A percentile compares a stretch with the other conserved stretches of the same genome.
Conservation (phyloP, 495 filamentous ascomycete genomes). For the Bryoglossum gracile region DNA sequence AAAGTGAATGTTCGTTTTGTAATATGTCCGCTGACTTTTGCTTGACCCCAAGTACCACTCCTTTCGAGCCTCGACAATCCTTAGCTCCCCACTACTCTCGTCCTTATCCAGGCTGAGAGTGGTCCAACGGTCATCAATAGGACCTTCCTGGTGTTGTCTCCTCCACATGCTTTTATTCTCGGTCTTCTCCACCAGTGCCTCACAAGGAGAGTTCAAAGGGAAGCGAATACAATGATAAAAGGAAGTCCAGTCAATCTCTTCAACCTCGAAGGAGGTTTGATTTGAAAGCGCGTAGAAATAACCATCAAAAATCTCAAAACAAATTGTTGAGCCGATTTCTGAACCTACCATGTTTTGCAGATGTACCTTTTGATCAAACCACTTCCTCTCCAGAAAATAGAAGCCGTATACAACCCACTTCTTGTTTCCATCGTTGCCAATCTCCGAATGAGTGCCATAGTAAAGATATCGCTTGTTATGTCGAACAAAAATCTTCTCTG, state of each 20-base stretch:
- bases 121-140: conserved; percentile 72
- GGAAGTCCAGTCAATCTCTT: conserved; percentile 62
- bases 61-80: conserved; percentile 62
- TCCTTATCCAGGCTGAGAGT: conserved; percentile 57
- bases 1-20: conserved; percentile 51
- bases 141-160: conserved; percentile 62
- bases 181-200: conserved; percentile 26
- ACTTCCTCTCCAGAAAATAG: conserved; percentile 33
- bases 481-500: conserved; percentile 57
- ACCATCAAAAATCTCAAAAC: conserved; percentile 64
- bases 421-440: conserved; percentile 41
- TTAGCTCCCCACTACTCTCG: conserved; percentile 50
- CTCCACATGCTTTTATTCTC: conserved; percentile 49
- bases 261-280: conserved; percentile 52
- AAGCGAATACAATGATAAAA: conserved; percentile 64
- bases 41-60: conserved; percentile 60
- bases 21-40: conserved; percentile 59
- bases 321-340: conserved; percentile 60
- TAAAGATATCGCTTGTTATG: conserved; percentile 59
- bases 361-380: conserved; percentile 34
- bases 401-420: conserved; percentile 57
- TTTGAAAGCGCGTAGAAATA: conserved; percentile 70
- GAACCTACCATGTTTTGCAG: conserved; percentile 49
- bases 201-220: conserved; percentile 35
- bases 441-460: conserved; percentile 54